Conservation (phyloP, 2,329 filamentous ascomycete genomes). For the Aspergillus sp. region DNA sequence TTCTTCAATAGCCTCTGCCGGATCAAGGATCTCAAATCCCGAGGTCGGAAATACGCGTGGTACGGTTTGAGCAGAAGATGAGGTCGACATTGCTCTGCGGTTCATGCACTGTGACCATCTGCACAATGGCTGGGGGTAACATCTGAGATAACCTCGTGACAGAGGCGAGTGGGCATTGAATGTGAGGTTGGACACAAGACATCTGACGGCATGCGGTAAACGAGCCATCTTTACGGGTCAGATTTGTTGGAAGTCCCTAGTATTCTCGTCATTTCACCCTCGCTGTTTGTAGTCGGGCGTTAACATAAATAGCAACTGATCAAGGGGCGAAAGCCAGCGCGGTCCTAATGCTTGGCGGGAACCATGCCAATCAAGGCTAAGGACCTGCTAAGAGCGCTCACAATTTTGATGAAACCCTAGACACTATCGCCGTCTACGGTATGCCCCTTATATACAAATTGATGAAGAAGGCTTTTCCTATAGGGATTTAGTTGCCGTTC, state of each 20-base stretch:
- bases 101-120: not conserved
- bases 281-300: not conserved
- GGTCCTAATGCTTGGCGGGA: not conserved
- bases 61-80: not conserved
- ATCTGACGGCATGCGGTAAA: not conserved
- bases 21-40: not conserved
- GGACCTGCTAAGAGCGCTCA: too few species aligned
- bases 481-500: too few species aligned
- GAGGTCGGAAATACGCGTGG: not conserved
- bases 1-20: slow-evolving; percentile 17
- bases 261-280: not conserved
- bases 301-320: not conserved
- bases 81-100: not conserved
- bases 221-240: not conserved
- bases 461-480: too few species aligned
- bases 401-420: too few species aligned
- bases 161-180: not conserved
- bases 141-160: not conserved
- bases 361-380: not conserved
- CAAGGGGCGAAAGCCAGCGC: not conserved
- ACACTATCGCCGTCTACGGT: too few species aligned
- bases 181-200: not conserved
- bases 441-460: too few species aligned
- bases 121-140: not conserved
- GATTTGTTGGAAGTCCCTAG: too few species aligned